A percentile compares a stretch with the other conserved stretches of the same genome.
These are phyloP conservation scores for Proliferodiscus dingleyae DNA, from an alignment of 2,329 filamentous ascomycete species.

Conservation along the genomic window DNA sequence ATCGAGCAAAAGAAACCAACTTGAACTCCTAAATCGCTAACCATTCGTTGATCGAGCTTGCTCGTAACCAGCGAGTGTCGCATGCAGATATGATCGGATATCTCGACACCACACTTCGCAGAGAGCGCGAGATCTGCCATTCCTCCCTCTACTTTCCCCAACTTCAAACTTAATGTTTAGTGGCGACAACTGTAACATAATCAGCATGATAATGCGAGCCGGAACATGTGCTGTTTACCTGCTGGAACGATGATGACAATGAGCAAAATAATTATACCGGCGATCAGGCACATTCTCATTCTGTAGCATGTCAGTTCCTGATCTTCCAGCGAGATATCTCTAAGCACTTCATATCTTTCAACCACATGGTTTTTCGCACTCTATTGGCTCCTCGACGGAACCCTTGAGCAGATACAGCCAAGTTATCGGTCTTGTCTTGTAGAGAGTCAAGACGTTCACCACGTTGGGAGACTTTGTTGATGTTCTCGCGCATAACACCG, in stretches of 20 bases:
- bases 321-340: neutral
- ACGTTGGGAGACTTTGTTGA: constrained; percentile 93
- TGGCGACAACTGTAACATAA: constrained; percentile 38
- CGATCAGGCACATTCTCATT: constrained; percentile 96
- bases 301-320: constrained; percentile 43
- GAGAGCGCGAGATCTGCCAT: constrained; percentile 14
- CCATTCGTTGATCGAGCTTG: constrained; percentile 31
- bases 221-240: constrained; percentile 52
- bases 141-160: constrained; percentile 5
- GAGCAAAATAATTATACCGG: constrained; percentile 85
- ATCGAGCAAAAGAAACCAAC: constrained; percentile 24
- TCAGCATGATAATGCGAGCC: constrained; percentile 17
- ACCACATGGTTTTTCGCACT: constrained; percentile 98
- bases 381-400: constrained; percentile 96
- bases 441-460: constrained; percentile 83
- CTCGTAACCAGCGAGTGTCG: constrained; percentile 35
- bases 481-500: constrained; percentile 93
- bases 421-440: constrained; percentile 91
- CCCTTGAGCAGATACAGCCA: constrained; percentile 86
- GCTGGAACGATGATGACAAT: constrained; percentile 91
- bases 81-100: constrained; percentile 33
- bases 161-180: constrained; percentile 34
- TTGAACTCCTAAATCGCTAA: constrained; percentile 34
- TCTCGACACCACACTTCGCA: constrained; percentile 23
- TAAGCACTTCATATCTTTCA: constrained; percentile 52